These are phyloP conservation scores for Rhododendron simsii DNA, from an alignment of 148 eudicot species.

Conservation along the genomic window DNA sequence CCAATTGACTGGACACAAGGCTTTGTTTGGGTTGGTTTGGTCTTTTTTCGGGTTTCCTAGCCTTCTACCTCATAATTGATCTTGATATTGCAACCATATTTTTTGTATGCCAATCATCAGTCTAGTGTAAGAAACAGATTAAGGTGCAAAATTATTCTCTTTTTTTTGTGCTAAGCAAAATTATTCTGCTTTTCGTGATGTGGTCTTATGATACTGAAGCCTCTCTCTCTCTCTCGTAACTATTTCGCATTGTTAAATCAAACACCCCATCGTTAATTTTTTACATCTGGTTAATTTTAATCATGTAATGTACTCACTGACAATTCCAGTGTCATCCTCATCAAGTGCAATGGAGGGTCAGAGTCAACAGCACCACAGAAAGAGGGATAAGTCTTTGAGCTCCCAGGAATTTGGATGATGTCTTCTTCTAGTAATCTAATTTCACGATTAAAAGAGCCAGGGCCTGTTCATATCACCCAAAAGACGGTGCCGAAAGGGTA, in stretches of 20 bases:
- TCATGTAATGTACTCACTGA: neutral
- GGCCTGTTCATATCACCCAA: neutral
- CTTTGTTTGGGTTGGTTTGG: neutral
- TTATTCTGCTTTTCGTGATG: neutral
- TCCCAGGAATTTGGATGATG: conserved; percentile 8
- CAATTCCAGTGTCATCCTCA: conserved; percentile 8
- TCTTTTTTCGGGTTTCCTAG: neutral
- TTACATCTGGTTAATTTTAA: neutral
- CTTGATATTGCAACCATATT: neutral
- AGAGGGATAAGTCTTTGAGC: conserved; percentile 7
- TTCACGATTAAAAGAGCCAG: neutral
- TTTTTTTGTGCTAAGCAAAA: neutral
- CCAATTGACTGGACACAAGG: neutral
- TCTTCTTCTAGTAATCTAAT: neutral
- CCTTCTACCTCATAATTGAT: neutral
- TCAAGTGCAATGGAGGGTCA: conserved; percentile 4
- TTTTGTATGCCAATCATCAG: neutral
- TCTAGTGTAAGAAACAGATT: neutral
- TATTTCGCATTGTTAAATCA: neutral
- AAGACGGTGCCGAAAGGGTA: neutral
- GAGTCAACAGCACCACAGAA: neutral
- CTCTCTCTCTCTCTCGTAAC: neutral
- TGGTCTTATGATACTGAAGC: neutral
- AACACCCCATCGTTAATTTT: neutral
- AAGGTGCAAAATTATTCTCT: neutral